Evolutionary conservation across 108 stramenopile species (phyloP), one percentile per base, ranked within the genome.

Genomic region (Cyclotella atomus): DNA sequence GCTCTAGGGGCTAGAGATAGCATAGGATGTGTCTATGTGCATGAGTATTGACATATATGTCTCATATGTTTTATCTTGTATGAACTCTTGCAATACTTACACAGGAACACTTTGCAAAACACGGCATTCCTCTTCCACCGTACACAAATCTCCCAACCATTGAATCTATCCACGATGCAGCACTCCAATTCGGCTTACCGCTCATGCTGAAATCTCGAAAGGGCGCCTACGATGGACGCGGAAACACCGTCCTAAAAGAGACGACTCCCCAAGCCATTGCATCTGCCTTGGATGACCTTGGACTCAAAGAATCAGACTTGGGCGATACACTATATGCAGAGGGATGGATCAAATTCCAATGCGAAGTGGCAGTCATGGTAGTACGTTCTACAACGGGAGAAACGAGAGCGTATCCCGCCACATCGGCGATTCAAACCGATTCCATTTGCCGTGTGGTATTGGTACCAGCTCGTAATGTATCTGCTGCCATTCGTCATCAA

Each of bases 311-410:
- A 33, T 63, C 59, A 6, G 68, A 72, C 24, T 29, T 70, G 35
- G 66, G 87, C 28, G 87, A 86, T 23, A 61, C 25, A 14, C 28
- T 98, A 17, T 99, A 99, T 70, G 97, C 93, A 3, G 99, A 99
- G 80, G 92, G 90, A 33, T 98, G 97, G 98, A 92, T 96, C 46
- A 84, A 95, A 44, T 97, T 96, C 71, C 77, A 84, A 21, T 89
- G 88, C 45, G 99, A 99, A 76, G 77, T 99, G 62, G 99, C 96
- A 2, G 95, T 98, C 44, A 98, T 99, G 98, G 99, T 98, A 38
- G 97, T 94, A 36, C 80, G 94, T 20, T 88, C 89, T 19, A 49
- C 81, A 46, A 85, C 76, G 21, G 90, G 85, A 8, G 89, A 88
- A 23, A 89, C 86, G 5, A 65, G 61, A 25, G 83, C 91, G 19